Evolutionary conservation across 176 grass and related monocot genomes (phyloP).

Genomic region (Pontederia paniculata): DNA sequence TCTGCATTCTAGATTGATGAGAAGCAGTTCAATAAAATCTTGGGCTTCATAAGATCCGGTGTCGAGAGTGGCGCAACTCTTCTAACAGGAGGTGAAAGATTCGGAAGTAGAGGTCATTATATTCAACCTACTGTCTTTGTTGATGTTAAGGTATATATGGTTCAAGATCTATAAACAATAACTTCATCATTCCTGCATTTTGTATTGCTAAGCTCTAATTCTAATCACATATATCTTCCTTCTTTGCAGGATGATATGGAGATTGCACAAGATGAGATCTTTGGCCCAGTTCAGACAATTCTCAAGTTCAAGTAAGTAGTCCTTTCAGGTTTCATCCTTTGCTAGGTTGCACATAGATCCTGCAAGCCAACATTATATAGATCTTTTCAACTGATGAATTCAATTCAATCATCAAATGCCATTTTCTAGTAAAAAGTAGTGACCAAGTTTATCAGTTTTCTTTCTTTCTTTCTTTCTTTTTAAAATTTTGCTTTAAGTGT

Average conservation of each 20-base stretch:
- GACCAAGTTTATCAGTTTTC: too few relatives aligned
- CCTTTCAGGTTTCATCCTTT: too few relatives aligned
- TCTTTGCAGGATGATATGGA: slow-evolving; percentile 44
- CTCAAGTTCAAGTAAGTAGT: slow-evolving; percentile 57
- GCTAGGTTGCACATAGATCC: neutral
- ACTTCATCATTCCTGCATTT: neutral
- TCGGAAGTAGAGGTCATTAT: slow-evolving; percentile 60
- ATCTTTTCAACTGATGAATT: neutral
- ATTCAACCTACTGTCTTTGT: slow-evolving; percentile 77
- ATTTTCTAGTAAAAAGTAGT: too few relatives aligned
- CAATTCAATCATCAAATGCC: neutral
- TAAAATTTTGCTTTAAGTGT: too few relatives aligned
- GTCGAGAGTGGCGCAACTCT: slow-evolving; percentile 74
- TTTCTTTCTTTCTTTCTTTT: too few relatives aligned
- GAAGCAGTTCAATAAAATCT: slow-evolving; percentile 72
- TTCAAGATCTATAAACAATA: neutral
- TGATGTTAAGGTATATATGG: slow-evolving; percentile 39
- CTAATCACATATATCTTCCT: neutral
- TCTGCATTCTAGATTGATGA: slow-evolving; percentile 45
- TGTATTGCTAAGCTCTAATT: neutral
- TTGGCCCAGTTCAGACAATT: slow-evolving; percentile 54
- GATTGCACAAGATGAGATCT: slow-evolving; percentile 65
- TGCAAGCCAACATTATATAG: too few relatives aligned
- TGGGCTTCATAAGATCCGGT: slow-evolving; percentile 53
- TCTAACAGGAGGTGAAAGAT: slow-evolving; percentile 50